phyloP scores from a whole-genome alignment of 208 protist genomes.

The Crithidia sp. region DNA sequence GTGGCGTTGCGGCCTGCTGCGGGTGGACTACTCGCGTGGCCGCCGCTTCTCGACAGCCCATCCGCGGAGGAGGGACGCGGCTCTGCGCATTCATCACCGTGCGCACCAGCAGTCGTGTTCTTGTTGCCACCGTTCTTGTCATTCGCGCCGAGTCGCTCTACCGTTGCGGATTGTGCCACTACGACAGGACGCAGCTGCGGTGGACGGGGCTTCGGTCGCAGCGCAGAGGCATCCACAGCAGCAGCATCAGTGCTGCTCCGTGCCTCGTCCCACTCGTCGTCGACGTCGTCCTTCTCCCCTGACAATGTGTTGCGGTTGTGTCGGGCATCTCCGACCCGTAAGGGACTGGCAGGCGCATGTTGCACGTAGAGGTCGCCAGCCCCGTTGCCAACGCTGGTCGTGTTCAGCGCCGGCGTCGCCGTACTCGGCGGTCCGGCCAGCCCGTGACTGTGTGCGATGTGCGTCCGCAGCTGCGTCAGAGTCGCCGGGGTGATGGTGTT shows the following conservation, averaged over 20 bases:
- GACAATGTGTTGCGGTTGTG: not conserved
- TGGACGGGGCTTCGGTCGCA: conserved; percentile 5
- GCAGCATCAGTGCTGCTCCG: no score
- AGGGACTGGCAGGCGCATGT: no score
- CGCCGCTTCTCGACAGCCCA: not conserved
- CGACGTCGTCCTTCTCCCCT: not conserved
- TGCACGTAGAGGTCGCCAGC: no score
- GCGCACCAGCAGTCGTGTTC: not conserved
- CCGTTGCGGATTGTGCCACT: conserved; percentile 9
- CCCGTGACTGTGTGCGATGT: conserved; percentile 16
- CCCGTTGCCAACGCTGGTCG: not conserved
- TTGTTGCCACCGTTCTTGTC: not conserved
- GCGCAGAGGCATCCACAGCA: not conserved
- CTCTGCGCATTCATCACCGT: not conserved
- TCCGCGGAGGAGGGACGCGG: not conserved
- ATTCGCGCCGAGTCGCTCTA: conserved; percentile 1
- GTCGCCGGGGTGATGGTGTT: conserved; percentile 5
- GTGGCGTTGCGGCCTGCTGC: not conserved
- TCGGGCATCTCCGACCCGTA: no score
- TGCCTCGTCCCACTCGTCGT: not conserved
- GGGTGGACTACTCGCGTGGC: not conserved
- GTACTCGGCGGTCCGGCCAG: not conserved
- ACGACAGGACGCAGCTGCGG: conserved; percentile 19
- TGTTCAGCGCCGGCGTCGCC: not conserved
- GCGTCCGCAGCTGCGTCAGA: conserved; percentile 12